Evolutionary conservation across 345 rosid genomes (phyloP).

Genomic region (Turnera subulata): DNA sequence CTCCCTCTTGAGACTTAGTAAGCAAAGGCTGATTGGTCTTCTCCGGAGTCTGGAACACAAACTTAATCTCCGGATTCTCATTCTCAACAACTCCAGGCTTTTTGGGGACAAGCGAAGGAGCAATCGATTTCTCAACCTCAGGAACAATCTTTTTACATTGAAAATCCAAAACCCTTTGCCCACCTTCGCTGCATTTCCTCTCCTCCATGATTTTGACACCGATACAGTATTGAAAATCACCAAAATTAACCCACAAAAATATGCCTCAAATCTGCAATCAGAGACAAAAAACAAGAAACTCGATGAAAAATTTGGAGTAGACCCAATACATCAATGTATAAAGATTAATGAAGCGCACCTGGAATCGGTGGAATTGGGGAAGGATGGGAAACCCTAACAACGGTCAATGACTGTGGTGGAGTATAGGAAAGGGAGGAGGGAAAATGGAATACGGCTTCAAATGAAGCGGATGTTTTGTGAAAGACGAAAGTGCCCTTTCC

Average conservation of each 20-base stretch:
- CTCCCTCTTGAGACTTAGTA: conserved; percentile 8
- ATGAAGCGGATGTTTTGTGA: too few relatives aligned
- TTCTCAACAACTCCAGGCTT: conserved; percentile 13
- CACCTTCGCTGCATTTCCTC: conserved; percentile 8
- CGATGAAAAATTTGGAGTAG: too few relatives aligned
- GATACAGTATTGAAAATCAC: neutral
- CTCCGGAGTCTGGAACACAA: conserved; percentile 36
- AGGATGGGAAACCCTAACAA: too few relatives aligned
- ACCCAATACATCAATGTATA: too few relatives aligned
- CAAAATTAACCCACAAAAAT: neutral
- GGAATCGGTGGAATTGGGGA: too few relatives aligned
- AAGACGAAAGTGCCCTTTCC: too few relatives aligned
- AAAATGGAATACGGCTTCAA: too few relatives aligned
- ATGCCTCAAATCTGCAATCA: conserved; percentile 2
- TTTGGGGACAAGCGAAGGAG: neutral
- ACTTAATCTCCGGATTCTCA: conserved; percentile 6
- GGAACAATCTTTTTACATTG: conserved; percentile 4
- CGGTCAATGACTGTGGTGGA: too few relatives aligned
- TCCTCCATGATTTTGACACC: conserved; percentile 24
- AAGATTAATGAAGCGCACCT: too few relatives aligned
- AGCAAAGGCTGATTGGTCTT: conserved; percentile 23
- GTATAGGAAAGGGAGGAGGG: too few relatives aligned
- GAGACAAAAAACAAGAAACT: too few relatives aligned
- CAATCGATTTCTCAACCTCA: conserved; percentile 3
- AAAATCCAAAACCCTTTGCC: conserved; percentile 5